Conservation (phyloP, 768 basidiomycete genomes). For the Multifurca ochricompacta region DNA sequence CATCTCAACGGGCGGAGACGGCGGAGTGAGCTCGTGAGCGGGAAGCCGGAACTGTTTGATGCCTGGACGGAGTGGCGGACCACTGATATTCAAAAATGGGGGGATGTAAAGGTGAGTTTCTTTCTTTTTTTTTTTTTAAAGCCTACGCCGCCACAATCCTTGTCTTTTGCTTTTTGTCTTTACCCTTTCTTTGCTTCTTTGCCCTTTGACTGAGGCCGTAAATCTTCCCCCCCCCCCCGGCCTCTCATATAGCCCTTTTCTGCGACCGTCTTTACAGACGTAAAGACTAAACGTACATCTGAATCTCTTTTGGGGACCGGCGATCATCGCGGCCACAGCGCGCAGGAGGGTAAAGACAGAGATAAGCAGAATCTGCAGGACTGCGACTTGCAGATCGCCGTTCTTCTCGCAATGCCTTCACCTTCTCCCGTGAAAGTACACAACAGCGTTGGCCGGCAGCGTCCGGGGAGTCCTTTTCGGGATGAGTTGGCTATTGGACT, state of each 20-base stretch:
- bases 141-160: neutral
- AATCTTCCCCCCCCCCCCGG: no score
- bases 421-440: neutral
- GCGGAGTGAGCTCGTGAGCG: neutral
- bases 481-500: conserved; percentile 12
- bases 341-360: neutral
- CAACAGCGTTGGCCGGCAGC: neutral
- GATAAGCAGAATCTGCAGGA: neutral
- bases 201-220: no score
- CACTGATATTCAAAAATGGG: neutral
- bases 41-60: conserved; percentile 15
- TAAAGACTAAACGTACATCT: neutral
- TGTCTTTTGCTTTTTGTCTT: neutral
- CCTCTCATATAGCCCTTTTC: no score
- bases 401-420: conserved; percentile 21
- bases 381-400: conserved; percentile 10
- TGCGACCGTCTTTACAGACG: no score
- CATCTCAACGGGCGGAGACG: neutral
- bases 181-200: conserved; percentile 13
- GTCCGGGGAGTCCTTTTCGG: neutral
- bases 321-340: neutral
- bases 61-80: conserved; percentile 8
- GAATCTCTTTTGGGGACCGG: neutral
- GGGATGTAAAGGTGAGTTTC: conserved; percentile 1
- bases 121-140: no score